These are phyloP conservation scores for Huntiella omanensis DNA, from an alignment of 2,329 filamentous ascomycete species.

Conservation along the genomic window DNA sequence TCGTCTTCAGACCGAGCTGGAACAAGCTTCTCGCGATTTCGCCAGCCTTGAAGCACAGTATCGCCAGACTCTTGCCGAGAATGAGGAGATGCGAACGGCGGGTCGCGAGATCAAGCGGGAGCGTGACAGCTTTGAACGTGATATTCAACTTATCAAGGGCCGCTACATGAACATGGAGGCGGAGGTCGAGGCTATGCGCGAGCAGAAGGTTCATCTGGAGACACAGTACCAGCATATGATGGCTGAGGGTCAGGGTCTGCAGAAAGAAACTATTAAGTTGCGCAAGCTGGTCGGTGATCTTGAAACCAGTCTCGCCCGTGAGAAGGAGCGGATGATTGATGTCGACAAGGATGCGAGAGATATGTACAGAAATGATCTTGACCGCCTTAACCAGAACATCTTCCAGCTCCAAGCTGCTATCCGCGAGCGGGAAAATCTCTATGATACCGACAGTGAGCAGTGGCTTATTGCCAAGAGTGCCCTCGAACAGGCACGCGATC, in stretches of 20 bases:
- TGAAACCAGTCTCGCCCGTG: slow-evolving; percentile 29
- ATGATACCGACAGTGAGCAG: slow-evolving; percentile 51
- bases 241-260: slow-evolving; percentile 46
- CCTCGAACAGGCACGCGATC: slow-evolving; percentile 45
- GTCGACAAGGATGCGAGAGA: slow-evolving; percentile 38
- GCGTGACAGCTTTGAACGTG: slow-evolving; percentile 21
- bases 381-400: slow-evolving; percentile 37
- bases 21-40: slow-evolving; percentile 29
- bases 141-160: slow-evolving; percentile 20
- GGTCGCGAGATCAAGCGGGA: slow-evolving; percentile 26
- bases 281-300: slow-evolving; percentile 28
- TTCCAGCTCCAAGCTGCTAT: slow-evolving; percentile 44
- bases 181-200: slow-evolving; percentile 37
- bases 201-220: slow-evolving; percentile 53
- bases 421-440: slow-evolving; percentile 49
- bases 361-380: slow-evolving; percentile 27
- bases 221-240: slow-evolving; percentile 48
- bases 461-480: slow-evolving; percentile 50
- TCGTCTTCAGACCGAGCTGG: slow-evolving; percentile 48
- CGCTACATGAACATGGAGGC: slow-evolving; percentile 30
- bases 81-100: slow-evolving; percentile 25
- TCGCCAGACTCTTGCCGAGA: slow-evolving; percentile 26
- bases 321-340: slow-evolving; percentile 38
- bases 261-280: slow-evolving; percentile 38
- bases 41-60: slow-evolving; percentile 33